Evolutionary conservation across 768 basidiomycete genomes (phyloP).

Genomic region (Russula brevipes): DNA sequence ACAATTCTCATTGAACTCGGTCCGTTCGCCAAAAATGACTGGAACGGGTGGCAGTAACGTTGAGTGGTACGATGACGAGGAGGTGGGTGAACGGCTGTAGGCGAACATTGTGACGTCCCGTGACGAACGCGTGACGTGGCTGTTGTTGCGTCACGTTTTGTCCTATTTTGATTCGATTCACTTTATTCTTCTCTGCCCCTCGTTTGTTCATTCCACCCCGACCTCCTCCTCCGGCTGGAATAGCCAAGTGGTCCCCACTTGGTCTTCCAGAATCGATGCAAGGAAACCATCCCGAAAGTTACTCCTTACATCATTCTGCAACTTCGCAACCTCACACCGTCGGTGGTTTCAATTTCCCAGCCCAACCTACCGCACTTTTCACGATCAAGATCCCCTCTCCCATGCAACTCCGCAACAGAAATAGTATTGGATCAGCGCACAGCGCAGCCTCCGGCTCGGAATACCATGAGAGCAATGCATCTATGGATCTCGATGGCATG

Average conservation of each 20-base stretch:
- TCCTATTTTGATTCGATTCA: constrained; percentile 17
- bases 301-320: constrained; percentile 6
- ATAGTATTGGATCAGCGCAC: constrained; percentile 19
- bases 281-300: constrained; percentile 19
- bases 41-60: constrained; percentile 4
- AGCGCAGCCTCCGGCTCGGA: constrained; percentile 34
- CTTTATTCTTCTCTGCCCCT: not conserved
- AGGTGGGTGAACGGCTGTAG: constrained; percentile 2
- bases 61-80: constrained; percentile 17
- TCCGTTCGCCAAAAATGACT: constrained; percentile 12
- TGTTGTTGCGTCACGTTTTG: constrained; percentile 19
- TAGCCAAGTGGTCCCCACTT: constrained; percentile 1
- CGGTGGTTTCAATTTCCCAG: constrained; percentile 23
- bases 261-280: constrained; percentile 20
- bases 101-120: constrained; percentile 11
- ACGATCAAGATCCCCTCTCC: constrained; percentile 24
- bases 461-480: constrained; percentile 33
- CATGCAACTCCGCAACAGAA: constrained; percentile 24
- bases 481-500: constrained; percentile 32
- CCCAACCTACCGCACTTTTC: constrained; percentile 12
- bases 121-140: constrained; percentile 22
- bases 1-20: constrained; percentile 1
- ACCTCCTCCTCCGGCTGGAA: not conserved
- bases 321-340: constrained; percentile 16
- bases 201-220: not conserved